These are phyloP conservation scores for Sarocladium oryzae DNA, from an alignment of 2,329 filamentous ascomycete genomes.

Conservation along the genomic window DNA sequence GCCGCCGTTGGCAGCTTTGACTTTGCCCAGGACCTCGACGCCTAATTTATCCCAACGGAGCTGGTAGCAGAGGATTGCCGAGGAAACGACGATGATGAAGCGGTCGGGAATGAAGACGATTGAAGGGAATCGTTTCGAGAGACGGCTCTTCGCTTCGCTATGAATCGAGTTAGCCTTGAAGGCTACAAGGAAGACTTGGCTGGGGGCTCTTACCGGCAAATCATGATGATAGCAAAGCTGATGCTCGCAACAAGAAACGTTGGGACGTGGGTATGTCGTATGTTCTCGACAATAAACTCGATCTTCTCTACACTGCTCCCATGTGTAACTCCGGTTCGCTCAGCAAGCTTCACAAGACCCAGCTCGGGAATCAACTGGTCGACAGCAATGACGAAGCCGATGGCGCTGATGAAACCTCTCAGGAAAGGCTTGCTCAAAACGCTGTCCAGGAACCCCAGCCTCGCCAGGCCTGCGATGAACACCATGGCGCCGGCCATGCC, in stretches of 20 bases:
- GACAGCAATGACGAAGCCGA: slow-evolving; percentile 92
- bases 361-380: slow-evolving; percentile 91
- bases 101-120: slow-evolving; percentile 90
- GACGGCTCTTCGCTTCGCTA: slow-evolving; percentile 71
- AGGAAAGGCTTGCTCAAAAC: slow-evolving; percentile 89
- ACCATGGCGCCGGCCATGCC: slow-evolving; percentile 85
- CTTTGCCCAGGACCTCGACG: slow-evolving; percentile 74
- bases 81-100: slow-evolving; percentile 80
- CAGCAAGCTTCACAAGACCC: slow-evolving; percentile 64
- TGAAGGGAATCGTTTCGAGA: slow-evolving; percentile 71
- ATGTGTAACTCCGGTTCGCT: slow-evolving; percentile 61
- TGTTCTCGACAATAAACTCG: slow-evolving; percentile 66
- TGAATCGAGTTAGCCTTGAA: slow-evolving; percentile 8
- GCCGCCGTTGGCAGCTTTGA: slow-evolving; percentile 66
- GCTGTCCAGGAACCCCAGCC: slow-evolving; percentile 88
- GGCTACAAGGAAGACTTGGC: not conserved
- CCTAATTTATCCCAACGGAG: slow-evolving; percentile 75
- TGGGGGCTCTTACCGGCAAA: slow-evolving; percentile 59
- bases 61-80: slow-evolving; percentile 70
- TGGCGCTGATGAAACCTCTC: slow-evolving; percentile 92
- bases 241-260: slow-evolving; percentile 71
- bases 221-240: slow-evolving; percentile 83
- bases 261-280: slow-evolving; percentile 60
- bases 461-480: slow-evolving; percentile 75
- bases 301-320: slow-evolving; percentile 85